Evolutionary conservation across 2,329 filamentous ascomycete species (phyloP).

Genomic region (Chaetomium sp.): DNA sequence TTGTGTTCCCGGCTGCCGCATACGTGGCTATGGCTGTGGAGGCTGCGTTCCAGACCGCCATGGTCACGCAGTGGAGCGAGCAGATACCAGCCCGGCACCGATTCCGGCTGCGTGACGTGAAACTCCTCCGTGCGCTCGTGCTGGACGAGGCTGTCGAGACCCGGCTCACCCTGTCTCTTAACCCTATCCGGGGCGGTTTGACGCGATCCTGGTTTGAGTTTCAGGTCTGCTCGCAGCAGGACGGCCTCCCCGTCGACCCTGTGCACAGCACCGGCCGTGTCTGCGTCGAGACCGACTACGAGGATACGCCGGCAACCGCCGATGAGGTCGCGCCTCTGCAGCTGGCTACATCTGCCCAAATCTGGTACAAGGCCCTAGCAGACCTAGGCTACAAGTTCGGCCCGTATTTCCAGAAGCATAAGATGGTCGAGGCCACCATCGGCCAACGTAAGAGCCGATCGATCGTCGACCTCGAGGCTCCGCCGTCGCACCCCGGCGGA

Average conservation of each 20-base stretch:
- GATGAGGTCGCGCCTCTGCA: conserved; percentile 1
- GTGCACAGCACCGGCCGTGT: conserved; percentile 3
- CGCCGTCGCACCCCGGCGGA: conserved; percentile 12
- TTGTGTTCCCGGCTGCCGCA: conserved; percentile 36
- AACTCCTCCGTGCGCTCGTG: conserved; percentile 20
- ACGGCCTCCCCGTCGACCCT: no score
- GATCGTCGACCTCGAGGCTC: conserved; percentile 17
- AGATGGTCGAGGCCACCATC: conserved; percentile 11
- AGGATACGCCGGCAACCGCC: conserved; percentile 1
- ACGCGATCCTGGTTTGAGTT: no score
- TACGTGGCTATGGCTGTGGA: conserved; percentile 30
- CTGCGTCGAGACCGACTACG: conserved; percentile 14
- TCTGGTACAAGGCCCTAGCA: conserved; percentile 28
- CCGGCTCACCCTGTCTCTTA: not conserved
- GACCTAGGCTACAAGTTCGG: conserved; percentile 29
- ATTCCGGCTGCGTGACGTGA: conserved; percentile 22
- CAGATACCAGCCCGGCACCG: conserved; percentile 9
- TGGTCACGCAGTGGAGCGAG: not conserved
- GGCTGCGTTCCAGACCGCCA: conserved; percentile 25
- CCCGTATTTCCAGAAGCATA: conserved; percentile 17
- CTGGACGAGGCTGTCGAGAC: conserved; percentile 20
- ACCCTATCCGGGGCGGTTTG: no score
- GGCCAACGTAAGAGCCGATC: conserved; percentile 16
- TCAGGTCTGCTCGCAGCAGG: no score
- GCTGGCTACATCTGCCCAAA: not conserved